Conservation (phyloP, 164 flowering plant species). For the Malania oleifera region DNA sequence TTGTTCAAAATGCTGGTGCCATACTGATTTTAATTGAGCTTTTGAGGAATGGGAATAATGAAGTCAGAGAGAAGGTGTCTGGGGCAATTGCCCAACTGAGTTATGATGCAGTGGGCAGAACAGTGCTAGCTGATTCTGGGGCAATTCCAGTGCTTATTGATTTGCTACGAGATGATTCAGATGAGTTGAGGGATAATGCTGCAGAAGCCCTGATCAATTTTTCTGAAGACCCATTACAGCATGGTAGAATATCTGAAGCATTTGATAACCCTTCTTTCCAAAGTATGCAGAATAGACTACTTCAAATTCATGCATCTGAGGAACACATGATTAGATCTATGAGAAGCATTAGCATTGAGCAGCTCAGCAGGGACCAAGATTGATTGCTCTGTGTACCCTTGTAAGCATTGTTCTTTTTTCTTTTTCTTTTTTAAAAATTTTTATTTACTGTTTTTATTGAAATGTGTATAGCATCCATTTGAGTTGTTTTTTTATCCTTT, state of each 20-base stretch:
- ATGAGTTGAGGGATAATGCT: slow-evolving; percentile 45
- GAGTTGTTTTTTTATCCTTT: too few relatives aligned
- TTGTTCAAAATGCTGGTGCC: slow-evolving; percentile 38
- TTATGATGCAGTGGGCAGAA: slow-evolving; percentile 29
- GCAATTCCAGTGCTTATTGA: slow-evolving; percentile 36
- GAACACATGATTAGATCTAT: slow-evolving; percentile 29
- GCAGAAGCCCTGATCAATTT: slow-evolving; percentile 48
- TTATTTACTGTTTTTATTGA: too few relatives aligned
- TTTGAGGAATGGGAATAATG: slow-evolving; percentile 25
- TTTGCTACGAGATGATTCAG: slow-evolving; percentile 37
- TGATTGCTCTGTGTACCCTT: too few relatives aligned
- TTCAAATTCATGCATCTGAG: slow-evolving; percentile 24
- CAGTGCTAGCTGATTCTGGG: slow-evolving; percentile 37
- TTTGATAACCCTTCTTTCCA: slow-evolving; percentile 30
- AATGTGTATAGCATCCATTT: too few relatives aligned
- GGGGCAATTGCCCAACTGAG: slow-evolving; percentile 55
- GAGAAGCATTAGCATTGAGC: slow-evolving; percentile 34
- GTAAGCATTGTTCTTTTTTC: too few relatives aligned
- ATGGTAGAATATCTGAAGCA: slow-evolving; percentile 27
- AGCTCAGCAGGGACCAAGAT: slow-evolving; percentile 25
- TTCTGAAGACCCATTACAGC: slow-evolving; percentile 32
- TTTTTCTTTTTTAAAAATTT: too few relatives aligned
- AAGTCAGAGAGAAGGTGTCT: slow-evolving; percentile 36
- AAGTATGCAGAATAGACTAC: slow-evolving; percentile 30
- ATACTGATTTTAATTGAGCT: slow-evolving; percentile 41